Percentiles rank a stretch among this genome's conserved stretches.
phyloP scores from a whole-genome alignment of 2,329 filamentous ascomycete genomes.

The Fusarium humuli region DNA sequence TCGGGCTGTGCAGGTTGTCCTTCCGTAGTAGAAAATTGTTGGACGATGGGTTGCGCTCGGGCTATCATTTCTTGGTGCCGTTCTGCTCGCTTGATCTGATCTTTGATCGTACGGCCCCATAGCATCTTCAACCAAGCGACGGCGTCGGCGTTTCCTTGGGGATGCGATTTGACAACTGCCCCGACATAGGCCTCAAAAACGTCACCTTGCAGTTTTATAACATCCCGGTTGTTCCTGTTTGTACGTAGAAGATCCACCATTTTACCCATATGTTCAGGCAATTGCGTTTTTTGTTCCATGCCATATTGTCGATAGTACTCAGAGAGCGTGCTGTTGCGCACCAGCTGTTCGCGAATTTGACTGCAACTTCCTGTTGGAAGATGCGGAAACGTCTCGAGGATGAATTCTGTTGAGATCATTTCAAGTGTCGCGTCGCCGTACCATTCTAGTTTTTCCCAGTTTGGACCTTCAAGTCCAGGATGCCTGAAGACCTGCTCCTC shows the following conservation, averaged over 20 bases:
- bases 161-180: constrained; percentile 77
- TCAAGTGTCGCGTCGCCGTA: constrained; percentile 90
- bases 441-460: constrained; percentile 88
- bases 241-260: constrained; percentile 41
- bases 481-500: constrained; percentile 76
- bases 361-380: constrained; percentile 76
- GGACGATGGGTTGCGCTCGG: background rate
- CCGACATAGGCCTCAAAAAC: constrained; percentile 93
- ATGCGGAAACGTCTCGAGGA: constrained; percentile 76
- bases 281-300: constrained; percentile 72
- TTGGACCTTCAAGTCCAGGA: constrained; percentile 57
- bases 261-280: constrained; percentile 61
- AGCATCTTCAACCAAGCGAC: constrained; percentile 79
- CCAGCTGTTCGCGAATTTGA: constrained; percentile 80
- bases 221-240: constrained; percentile 60
- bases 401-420: constrained; percentile 78
- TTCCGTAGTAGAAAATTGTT: background rate
- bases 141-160: constrained; percentile 69
- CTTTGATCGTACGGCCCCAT: constrained; percentile 74
- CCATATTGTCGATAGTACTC: constrained; percentile 77
- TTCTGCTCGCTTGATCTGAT: constrained; percentile 63
- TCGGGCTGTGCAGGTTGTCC: background rate
- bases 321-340: constrained; percentile 83
- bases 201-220: constrained; percentile 82
- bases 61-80: constrained; percentile 26